phyloP scores from a whole-genome alignment of 768 basidiomycete species.

The Cantharellus cinnabarinus region DNA sequence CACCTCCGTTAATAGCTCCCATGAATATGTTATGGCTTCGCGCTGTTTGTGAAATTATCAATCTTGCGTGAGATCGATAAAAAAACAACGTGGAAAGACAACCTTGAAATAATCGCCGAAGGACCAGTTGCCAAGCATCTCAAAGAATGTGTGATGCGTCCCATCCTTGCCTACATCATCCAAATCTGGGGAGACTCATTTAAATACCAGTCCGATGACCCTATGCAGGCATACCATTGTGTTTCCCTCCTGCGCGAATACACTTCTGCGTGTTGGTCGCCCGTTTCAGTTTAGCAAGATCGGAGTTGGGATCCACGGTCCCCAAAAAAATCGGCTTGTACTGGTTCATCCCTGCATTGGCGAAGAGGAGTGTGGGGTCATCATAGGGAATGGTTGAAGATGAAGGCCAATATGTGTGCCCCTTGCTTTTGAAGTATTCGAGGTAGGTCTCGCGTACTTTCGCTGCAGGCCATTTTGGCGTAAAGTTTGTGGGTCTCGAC shows the following conservation, averaged over 20 bases:
- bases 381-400: constrained; percentile 92
- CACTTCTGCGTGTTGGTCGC: constrained; percentile 97
- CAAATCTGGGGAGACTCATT: constrained; percentile 36
- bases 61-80: not conserved
- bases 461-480: constrained; percentile 43
- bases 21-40: constrained; percentile 84
- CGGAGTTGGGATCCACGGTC: constrained; percentile 87
- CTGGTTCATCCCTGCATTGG: constrained; percentile 98
- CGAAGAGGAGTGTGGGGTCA: constrained; percentile 91
- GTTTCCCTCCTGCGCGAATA: constrained; percentile 96
- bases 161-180: constrained; percentile 99
- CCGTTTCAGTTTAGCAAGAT: constrained; percentile 65
- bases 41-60: constrained; percentile 28
- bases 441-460: constrained; percentile 81
- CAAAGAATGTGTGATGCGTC: constrained; percentile 95
- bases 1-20: constrained; percentile 81
- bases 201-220: not conserved
- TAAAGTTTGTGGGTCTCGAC: too few species aligned
- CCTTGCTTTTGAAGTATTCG: constrained; percentile 57
- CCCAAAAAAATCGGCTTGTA: constrained; percentile 97
- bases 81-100: constrained; percentile 7
- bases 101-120: constrained; percentile 99
- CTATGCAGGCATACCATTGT: constrained; percentile 47
- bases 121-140: constrained; percentile 99
- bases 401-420: constrained; percentile 78